Conservation (phyloP, 108 stramenopile species). For the Fistulifera solaris region DNA sequence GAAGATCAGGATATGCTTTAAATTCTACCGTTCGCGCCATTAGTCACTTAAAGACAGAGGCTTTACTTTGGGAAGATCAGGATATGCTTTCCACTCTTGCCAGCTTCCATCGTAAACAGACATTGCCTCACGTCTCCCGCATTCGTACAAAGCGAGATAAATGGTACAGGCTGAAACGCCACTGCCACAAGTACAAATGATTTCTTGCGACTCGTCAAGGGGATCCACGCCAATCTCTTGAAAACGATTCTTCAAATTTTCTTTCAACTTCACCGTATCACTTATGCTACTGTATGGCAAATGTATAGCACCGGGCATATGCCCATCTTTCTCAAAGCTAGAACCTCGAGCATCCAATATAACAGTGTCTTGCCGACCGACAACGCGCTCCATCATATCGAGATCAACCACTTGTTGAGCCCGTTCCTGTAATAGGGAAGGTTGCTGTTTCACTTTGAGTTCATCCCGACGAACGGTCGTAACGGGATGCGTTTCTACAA, state of each 20-base stretch:
- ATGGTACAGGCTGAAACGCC: slow-evolving; percentile 61
- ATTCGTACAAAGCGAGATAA: slow-evolving; percentile 49
- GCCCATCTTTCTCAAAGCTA: slow-evolving; percentile 41
- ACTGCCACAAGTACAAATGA: slow-evolving; percentile 57
- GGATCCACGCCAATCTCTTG: slow-evolving; percentile 28
- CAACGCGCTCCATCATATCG: slow-evolving; percentile 16
- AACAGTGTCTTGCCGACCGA: slow-evolving; percentile 8
- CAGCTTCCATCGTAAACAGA: slow-evolving; percentile 68
- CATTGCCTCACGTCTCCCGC: slow-evolving; percentile 32
- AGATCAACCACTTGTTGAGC: slow-evolving; percentile 25
- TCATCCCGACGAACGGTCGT: not conserved
- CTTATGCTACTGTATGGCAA: slow-evolving; percentile 40
- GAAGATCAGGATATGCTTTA: too few relatives aligned
- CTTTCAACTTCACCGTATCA: slow-evolving; percentile 21
- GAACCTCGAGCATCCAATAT: slow-evolving; percentile 57
- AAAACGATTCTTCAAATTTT: slow-evolving; percentile 33
- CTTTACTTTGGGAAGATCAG: slow-evolving; percentile 37
- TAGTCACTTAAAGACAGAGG: too few relatives aligned
- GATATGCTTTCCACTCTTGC: slow-evolving; percentile 55
- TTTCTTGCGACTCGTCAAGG: slow-evolving; percentile 10
- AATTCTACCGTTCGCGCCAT: too few relatives aligned
- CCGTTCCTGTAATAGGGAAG: slow-evolving; percentile 10
- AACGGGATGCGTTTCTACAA: slow-evolving; percentile 18
- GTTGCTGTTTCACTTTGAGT: not conserved
- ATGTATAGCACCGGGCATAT: slow-evolving; percentile 57